Base-by-base conservation (phyloP, 2,329 filamentous ascomycete genomes). In the Phialocephala subalpina region DNA sequence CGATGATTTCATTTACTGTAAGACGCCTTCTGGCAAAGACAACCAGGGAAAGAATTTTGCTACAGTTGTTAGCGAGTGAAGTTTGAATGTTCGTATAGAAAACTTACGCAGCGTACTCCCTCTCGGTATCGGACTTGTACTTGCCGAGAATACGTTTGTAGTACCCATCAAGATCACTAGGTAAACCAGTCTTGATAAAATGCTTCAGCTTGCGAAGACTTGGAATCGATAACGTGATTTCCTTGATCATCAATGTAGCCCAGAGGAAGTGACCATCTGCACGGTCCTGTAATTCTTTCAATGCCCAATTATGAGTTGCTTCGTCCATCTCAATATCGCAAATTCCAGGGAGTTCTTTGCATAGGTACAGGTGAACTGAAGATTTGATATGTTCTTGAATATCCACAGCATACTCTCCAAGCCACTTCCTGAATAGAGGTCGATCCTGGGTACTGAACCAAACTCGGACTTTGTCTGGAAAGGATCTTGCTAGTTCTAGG, bases 181-280 rank as follows among this genome's bases (percentile, higher is more conserved):
- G 40, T 42, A 42, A n/a, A n/a, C 40, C 40, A n/a, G 40, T 42
- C 40, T 42, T 42, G 40, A 42, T 42, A n/a, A 42, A 42, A 42
- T 42, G 40, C 40, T 42, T 42, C 40, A 42, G 40, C 16, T n/a
- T 42, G 18, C n/a, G 40, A 42, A 42, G 40, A 42, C 40, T 42
- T 42, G 40, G 40, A 42, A 42, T 42, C 16, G 40, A 42, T 42
- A n/a, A 18, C 16, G 40, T n/a, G 14, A 42, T 42, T 42, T 42
- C 40, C 40, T 42, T 42, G 40, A 42, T 16, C 40, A 42, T 42
- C 40, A 42, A 18, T 16, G 40, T 42, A 42, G 40, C 40, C 40
- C 40, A 42, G 40, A 42, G 40, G 18, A 42, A 42, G n/a, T 42
- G 40, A 18, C 40, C 40, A 42, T 42, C 40, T 18, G 40, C 40